A percentile compares a stretch with the other conserved stretches of the same genome.
These are phyloP conservation scores for Scutellaria galericulata DNA, from an alignment of 257 asterid species.

Conservation along the genomic window DNA sequence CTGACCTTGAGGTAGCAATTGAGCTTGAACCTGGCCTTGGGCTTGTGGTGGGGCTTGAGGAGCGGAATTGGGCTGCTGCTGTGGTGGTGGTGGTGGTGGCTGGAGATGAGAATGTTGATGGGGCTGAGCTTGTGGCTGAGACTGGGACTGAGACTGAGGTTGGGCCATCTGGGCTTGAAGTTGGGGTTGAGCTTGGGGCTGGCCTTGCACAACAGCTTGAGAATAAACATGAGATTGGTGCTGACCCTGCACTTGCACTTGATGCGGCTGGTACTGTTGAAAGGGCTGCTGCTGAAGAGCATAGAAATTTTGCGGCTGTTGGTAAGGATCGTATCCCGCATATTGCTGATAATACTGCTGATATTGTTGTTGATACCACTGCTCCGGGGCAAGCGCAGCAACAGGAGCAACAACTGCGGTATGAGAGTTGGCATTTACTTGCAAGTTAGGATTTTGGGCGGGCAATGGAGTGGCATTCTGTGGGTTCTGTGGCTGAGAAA, in stretches of 20 bases:
- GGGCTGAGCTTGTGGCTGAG: conserved; percentile 39
- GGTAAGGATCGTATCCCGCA: conserved; percentile 72
- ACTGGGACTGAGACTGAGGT: conserved; percentile 40
- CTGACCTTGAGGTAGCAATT: conserved; percentile 40
- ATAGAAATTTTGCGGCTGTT: conserved; percentile 70
- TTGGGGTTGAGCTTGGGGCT: conserved; percentile 43
- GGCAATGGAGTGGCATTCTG: conserved; percentile 54
- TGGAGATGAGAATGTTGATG: conserved; percentile 38
- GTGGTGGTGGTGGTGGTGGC: conserved; percentile 45
- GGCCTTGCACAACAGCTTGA: conserved; percentile 35
- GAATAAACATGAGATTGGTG: conserved; percentile 54
- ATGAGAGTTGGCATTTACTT: conserved; percentile 53
- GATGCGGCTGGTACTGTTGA: conserved; percentile 70
- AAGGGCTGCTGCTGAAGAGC: conserved; percentile 61
- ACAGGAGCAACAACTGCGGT: conserved; percentile 50
- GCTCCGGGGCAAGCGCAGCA: conserved; percentile 63
- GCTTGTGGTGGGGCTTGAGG: conserved; percentile 40
- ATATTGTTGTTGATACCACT: conserved; percentile 86
- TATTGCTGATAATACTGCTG: conserved; percentile 93
- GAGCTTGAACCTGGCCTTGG: conserved; percentile 19
- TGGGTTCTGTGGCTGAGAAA: conserved; percentile 58
- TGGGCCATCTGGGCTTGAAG: conserved; percentile 29
- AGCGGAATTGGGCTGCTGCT: conserved; percentile 34
- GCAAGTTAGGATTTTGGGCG: conserved; percentile 60
- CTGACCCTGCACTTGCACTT: conserved; percentile 56